Evolutionary conservation across 805 yeast species (phyloP).

Genomic region (Alloascoidea africana): DNA sequence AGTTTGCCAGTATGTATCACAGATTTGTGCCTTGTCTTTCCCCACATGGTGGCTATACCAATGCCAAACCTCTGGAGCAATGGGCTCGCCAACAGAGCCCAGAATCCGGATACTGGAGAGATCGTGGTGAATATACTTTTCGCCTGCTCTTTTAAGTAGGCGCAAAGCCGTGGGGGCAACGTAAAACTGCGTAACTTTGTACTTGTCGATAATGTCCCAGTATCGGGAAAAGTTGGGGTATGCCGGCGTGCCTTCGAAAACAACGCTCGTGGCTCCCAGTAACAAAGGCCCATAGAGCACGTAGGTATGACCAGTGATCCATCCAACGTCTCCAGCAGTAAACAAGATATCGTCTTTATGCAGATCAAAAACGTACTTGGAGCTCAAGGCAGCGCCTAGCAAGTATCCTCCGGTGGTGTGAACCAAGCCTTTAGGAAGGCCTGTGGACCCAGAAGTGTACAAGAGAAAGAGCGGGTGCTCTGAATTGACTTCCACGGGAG

Average conservation of each 20-base stretch:
- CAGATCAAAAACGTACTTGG: conserved; percentile 87
- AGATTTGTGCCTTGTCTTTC: conserved; percentile 73
- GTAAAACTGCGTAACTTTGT: conserved; percentile 89
- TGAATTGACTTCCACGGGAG: conserved; percentile 75
- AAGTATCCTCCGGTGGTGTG: conserved; percentile 92
- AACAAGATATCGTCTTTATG: conserved; percentile 78
- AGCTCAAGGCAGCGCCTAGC: conserved; percentile 81
- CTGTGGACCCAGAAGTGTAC: conserved; percentile 97
- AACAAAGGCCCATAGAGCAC: conserved; percentile 88
- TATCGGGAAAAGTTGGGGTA: conserved; percentile 90
- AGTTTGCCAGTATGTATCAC: conserved; percentile 98
- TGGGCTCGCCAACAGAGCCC: conserved; percentile 98
- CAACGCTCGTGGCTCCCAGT: conserved; percentile 79
- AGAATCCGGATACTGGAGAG: conserved; percentile 77
- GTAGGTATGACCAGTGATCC: conserved; percentile 98
- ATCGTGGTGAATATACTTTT: conserved; percentile 69
- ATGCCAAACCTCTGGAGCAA: conserved; percentile 96
- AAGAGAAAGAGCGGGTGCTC: conserved; percentile 94
- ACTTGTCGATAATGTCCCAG: conserved; percentile 90
- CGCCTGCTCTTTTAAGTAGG: conserved; percentile 81
- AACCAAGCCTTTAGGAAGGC: conserved; percentile 95
- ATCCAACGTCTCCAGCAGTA: conserved; percentile 97
- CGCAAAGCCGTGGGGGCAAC: conserved; percentile 98
- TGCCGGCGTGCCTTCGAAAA: conserved; percentile 96
- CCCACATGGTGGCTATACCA: conserved; percentile 95